These are phyloP conservation scores for Talaromyces liani DNA, from an alignment of 495 filamentous ascomycete genomes.

Conservation along the genomic window DNA sequence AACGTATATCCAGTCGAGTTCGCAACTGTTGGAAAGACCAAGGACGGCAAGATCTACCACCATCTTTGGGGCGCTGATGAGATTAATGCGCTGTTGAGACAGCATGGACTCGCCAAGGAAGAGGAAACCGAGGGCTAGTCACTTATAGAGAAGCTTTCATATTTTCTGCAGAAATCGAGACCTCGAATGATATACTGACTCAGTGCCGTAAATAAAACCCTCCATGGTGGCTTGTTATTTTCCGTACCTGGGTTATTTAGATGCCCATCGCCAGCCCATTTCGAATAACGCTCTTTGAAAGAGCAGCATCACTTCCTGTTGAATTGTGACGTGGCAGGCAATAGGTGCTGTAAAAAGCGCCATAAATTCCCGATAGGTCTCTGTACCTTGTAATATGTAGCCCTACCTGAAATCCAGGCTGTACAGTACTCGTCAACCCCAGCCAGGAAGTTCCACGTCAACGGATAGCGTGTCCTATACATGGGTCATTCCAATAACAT, in stretches of 20 bases:
- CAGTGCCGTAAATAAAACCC: neutral
- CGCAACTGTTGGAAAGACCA: slow-evolving; percentile 93
- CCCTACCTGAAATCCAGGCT: slow-evolving; percentile 5
- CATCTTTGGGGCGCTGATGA: slow-evolving; percentile 96
- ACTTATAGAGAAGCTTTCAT: slow-evolving; percentile 28
- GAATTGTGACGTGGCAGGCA: neutral
- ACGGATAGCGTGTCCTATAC: neutral
- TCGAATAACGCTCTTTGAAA: neutral
- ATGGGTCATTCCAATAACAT: neutral
- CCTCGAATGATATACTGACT: neutral
- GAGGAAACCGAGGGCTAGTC: slow-evolving; percentile 62
- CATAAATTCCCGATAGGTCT: slow-evolving; percentile 1
- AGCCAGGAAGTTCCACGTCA: slow-evolving; percentile 3
- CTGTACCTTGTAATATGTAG: slow-evolving; percentile 5
- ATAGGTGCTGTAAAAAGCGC: neutral
- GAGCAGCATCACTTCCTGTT: neutral
- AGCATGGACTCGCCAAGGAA: slow-evolving; percentile 92
- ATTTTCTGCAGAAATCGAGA: neutral
- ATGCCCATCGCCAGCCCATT: neutral
- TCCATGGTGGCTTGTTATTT: neutral
- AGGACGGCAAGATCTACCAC: slow-evolving; percentile 92
- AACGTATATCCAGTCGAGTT: slow-evolving; percentile 69
- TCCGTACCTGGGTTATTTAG: neutral
- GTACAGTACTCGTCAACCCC: neutral
- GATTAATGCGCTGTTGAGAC: slow-evolving; percentile 87